Evolutionary conservation across 2,329 filamentous ascomycete species (phyloP).

Genomic region (Fusarium sororula): DNA sequence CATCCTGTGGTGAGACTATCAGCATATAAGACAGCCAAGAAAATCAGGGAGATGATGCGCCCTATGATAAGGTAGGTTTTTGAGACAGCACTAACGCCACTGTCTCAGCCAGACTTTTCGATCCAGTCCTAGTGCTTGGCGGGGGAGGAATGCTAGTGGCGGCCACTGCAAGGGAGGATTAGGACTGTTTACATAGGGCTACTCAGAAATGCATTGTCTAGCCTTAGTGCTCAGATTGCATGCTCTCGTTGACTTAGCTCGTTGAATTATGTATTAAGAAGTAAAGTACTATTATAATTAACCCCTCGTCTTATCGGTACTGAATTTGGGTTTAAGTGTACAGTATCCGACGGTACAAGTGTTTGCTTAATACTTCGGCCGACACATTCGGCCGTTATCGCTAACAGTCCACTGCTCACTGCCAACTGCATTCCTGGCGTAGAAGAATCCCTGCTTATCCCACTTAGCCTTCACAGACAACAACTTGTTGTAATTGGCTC

Average conservation of each 20-base stretch:
- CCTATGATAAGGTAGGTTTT: background rate
- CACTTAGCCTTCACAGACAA: conserved; percentile 60
- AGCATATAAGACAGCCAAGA: background rate
- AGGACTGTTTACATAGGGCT: background rate
- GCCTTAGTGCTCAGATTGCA: background rate
- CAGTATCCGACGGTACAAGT: background rate
- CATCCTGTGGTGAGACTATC: too few species aligned
- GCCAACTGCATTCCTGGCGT: conserved; percentile 58
- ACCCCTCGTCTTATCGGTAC: background rate
- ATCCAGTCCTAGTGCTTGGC: background rate
- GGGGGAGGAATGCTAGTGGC: background rate
- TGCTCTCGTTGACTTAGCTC: background rate
- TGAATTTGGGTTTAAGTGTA: background rate
- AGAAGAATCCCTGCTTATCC: conserved; percentile 56
- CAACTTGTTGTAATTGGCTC: conserved; percentile 55
- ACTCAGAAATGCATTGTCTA: background rate
- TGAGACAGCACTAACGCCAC: background rate
- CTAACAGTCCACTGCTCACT: conserved; percentile 57
- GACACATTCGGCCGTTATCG: conserved; percentile 33
- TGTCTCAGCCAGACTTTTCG: background rate
- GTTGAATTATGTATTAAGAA: background rate
- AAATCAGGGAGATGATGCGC: background rate
- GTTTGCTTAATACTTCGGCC: background rate
- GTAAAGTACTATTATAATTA: background rate
- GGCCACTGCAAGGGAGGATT: background rate